Base-by-base conservation (phyloP, 1,284 basidiomycete species). In the Melampsora americana region DNA sequence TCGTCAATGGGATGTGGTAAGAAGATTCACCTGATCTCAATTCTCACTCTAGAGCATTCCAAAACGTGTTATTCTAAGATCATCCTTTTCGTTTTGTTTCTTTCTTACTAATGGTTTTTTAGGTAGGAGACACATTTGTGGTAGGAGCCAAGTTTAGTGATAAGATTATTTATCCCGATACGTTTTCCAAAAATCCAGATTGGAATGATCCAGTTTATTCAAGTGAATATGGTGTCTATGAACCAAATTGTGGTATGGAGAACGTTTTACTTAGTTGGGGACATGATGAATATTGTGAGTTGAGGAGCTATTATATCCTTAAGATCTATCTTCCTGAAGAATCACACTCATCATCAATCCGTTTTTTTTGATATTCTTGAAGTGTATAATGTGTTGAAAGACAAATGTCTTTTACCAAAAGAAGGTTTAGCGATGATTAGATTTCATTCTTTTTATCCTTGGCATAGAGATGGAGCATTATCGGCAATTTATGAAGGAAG, bases 371-470 rank as follows among this genome's bases (percentile, higher is more conserved):
- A 67, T 0, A 53, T 7, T 16, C 44, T 20, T 5, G 79, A 80
- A 69, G 77, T 80, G 50, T 80, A 79, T 78, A 75, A 78, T 60
- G 78, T 79, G 32, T 78, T 74, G 48, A 80, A 79, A 76, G 74
- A 78, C 46, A 78, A 80, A 26, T 79, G 78, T 0, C 86, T 86
- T n/a, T 88, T 95, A 0, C 93, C 93, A 0, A 86, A 87, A 71
- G 92, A 92, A 80, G 93, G 87, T 0, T 86, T 95, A 48, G 89
- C 90, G 32, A 95, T 95, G 93, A 92, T 95, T 81, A 89, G 93
- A 32, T 95, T 92, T 83, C 93, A 95, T 85, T 92, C 90, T 80
- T 95, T 95, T 86, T 95, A 95, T 85, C 92, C 93, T 84, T 89
- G 79, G 81, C 81, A 81, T 73, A 70, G 78, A 16, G 77, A 78